Evolutionary conservation across 805 yeast species (phyloP), one percentile per base, ranked within the genome.

Genomic region (Starmerella stigmatis): DNA sequence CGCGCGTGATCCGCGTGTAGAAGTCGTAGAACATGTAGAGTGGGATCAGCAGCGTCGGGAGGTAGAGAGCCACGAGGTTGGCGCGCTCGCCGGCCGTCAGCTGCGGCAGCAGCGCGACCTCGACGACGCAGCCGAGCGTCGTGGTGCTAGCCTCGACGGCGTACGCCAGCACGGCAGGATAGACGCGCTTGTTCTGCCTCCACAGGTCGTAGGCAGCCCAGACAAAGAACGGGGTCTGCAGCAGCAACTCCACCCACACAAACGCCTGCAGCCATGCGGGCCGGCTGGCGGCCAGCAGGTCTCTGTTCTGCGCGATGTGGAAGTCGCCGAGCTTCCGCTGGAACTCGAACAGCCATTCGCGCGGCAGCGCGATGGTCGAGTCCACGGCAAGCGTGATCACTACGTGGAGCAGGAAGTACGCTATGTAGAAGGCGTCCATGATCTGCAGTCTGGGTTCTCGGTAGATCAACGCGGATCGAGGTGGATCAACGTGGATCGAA

Each of bases 71-170:
- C 8, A 73, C 45, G 47, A 84, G 64, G 11, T 71, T 72, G 43
- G 52, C 48, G 11, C 64, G 55, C 34, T 77, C 78, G 0, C 29
- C 33, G 0, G 19, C 12, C 2, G 61, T 48, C 40, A 78, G 60
- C 0, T 74, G 75, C 29, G 65, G 48, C 17, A 48, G 19, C 13
- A 35, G 31, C n/a, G 43, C 26, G 13, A 59, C 52, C 10, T 66
- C 68, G 2, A 67, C 67, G 4, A 51, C 63, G 60, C 96, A 89
- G 20, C 78, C 74, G 29, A 78, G 61, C 0, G 96, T 86, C 5
- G 96, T 86, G 42, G 81, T 66, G 4, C 80, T 66, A 0, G 96
- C 97, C 57, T 85, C 86, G 55, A 82, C 72, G 3, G 89, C 95
- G 61, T 92, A 89, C 5, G 79, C 56, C 12, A 75, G 64, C 52